Base-by-base conservation (phyloP, 176 grass and related monocot genomes). In the Alopecurus myosuroides region DNA sequence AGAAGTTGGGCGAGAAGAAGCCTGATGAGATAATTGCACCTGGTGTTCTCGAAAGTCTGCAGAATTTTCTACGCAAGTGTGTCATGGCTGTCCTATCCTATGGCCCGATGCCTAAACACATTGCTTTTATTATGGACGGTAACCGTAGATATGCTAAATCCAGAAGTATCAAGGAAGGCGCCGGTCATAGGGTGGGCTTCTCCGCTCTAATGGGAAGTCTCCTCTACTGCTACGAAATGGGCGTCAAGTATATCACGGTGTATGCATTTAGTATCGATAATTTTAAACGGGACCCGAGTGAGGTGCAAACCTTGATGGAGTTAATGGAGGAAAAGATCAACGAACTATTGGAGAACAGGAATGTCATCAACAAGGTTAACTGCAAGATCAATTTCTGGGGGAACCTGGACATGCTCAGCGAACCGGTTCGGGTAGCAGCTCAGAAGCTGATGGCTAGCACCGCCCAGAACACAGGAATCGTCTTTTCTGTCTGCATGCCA, bases 221-320 rank as follows among this genome's bases (percentile, higher is more conserved):
- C 22, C 42, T 91, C 36, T 93, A 90, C 84, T 83, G 89, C 77
- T 82, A 88, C 48, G 95, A 98, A 74, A 90, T 98, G 93, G 95
- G 87, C 0, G 85, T 95, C 33, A 92, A 88, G 56, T 92, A 86
- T 72, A 85, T 93, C 0, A 95, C 89, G 0, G 85, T 98, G 1
- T 98, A 98, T 6, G 93, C 95, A 56, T 98, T 98, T 39, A 95
- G 95, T 74, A 98, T 92, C 28, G 95, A 98, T 45, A 98, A 98
- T 58, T 98, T 98, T 36, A 95, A 87, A 19, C 77, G 95, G 20
- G 85, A 88, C 18, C 89, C 93, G 9, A 79, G 39, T 25, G 95
- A 95, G 46, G 93, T 95, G 11, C 77, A 85, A 22, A 35, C 82
- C 29, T 88, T 98, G 69, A 95, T 98, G 95, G 79, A 91, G 72